These are phyloP conservation scores for Xanthoparmelia taractica DNA, from an alignment of 495 filamentous ascomycete species.

Conservation along the genomic window DNA sequence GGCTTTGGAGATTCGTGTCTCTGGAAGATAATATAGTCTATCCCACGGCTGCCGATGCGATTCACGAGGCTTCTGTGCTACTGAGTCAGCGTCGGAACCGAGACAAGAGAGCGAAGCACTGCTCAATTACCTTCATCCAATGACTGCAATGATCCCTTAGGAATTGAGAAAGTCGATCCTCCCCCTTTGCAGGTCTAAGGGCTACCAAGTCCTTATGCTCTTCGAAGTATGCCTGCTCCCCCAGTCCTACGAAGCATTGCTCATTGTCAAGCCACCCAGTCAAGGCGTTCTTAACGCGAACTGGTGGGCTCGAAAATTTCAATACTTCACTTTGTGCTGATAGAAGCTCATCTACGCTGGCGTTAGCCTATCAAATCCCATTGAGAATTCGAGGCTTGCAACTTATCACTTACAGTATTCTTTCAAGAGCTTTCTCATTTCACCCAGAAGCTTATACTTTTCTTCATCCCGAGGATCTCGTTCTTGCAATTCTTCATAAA, in stretches of 20 bases:
- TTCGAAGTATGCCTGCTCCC: constrained; percentile 12
- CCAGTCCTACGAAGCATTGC: constrained; percentile 11
- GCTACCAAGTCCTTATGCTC: constrained; percentile 12
- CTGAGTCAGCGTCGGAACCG: neutral
- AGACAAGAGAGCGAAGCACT: neutral
- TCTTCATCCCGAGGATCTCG: constrained; percentile 9
- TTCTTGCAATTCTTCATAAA: constrained; percentile 10
- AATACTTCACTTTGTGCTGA: constrained; percentile 9
- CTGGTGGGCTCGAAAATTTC: constrained; percentile 4
- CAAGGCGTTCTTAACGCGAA: constrained; percentile 10
- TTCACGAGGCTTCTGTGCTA: constrained; percentile 1
- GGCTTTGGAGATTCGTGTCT: constrained; percentile 8
- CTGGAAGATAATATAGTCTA: constrained; percentile 7
- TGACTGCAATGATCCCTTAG: constrained; percentile 15
- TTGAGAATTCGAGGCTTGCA: neutral
- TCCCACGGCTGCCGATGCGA: constrained; percentile 9
- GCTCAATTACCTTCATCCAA: constrained; percentile 10
- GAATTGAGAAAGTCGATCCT: constrained; percentile 18
- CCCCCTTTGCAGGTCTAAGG: constrained; percentile 15
- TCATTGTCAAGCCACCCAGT: constrained; percentile 5
- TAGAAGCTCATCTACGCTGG: constrained; percentile 10
- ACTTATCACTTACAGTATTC: constrained; percentile 12
- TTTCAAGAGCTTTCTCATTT: constrained; percentile 6
- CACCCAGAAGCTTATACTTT: constrained; percentile 4
- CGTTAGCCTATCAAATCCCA: neutral